Conservation (phyloP, 805 yeast genomes). For the Saccharomycopsis schoenii region DNA sequence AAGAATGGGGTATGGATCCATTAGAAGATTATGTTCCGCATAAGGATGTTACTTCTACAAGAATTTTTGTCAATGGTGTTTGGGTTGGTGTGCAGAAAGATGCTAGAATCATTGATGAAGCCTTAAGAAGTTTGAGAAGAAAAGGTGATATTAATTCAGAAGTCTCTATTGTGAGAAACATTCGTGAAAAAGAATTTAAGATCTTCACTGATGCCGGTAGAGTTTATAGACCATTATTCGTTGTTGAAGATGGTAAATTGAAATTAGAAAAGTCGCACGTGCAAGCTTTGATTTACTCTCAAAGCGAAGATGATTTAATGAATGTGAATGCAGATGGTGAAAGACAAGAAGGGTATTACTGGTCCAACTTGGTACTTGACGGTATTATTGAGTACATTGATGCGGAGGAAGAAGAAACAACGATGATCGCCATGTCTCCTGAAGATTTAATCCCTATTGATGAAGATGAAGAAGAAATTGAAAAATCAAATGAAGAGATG, state of each 20-base stretch:
- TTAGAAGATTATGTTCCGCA: constrained; percentile 92
- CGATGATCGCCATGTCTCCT: constrained; percentile 97
- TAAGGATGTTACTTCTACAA: constrained; percentile 80
- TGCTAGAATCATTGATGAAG: constrained; percentile 84
- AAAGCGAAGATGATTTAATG: constrained; percentile 42
- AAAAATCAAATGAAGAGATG: constrained; percentile 50
- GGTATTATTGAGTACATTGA: constrained; percentile 96
- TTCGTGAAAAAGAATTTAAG: constrained; percentile 91
- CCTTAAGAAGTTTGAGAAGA: constrained; percentile 86
- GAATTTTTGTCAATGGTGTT: constrained; percentile 96
- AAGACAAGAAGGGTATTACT: constrained; percentile 54
- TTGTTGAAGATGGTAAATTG: constrained; percentile 81
- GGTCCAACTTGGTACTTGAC: constrained; percentile 73
- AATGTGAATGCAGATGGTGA: constrained; percentile 34
- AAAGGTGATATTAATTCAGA: constrained; percentile 93
- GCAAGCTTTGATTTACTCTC: constrained; percentile 53
- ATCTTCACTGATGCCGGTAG: constrained; percentile 98
- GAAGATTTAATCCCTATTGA: constrained; percentile 78
- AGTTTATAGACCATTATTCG: constrained; percentile 91
- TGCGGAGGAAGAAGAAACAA: constrained; percentile 98
- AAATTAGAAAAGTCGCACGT: constrained; percentile 80
- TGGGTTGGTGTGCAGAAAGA: constrained; percentile 99
- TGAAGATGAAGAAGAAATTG: constrained; percentile 28
- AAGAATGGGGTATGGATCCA: constrained; percentile 99
- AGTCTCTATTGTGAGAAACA: constrained; percentile 93